Evolutionary conservation across 495 filamentous ascomycete genomes (phyloP), one percentile per base, ranked within the genome.

Genomic region (Aspergillus ellipticus): DNA sequence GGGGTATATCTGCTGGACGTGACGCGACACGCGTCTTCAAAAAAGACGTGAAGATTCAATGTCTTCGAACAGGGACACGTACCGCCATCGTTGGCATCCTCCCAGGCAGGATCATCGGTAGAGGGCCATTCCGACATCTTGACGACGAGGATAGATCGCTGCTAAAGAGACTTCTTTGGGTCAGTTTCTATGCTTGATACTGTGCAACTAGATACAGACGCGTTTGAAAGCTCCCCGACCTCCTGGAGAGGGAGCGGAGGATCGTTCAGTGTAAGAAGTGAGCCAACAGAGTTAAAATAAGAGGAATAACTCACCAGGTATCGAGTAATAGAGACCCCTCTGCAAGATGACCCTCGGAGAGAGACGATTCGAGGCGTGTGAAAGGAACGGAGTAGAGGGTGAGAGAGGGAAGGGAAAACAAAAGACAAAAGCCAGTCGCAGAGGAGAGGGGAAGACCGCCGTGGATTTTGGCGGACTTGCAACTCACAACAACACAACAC

Each of bases 391-490:
- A 22, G n/a, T 17, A 29, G 22, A 3, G 15, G 21, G 35, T 42
- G 45, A 35, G 6, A 9, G 20, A 43, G 29, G 41, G 31, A 48
- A 31, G 24, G 39, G 35, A 56, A 7, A 4, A 47, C 28, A 50
- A 24, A 26, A 42, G 16, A 11, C 11, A 39, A n/a, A 13, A 13
- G 35, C 9, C 31, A 24, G 31, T 11, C n/a, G 53, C 16, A 33
- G 43, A 28, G 19, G 26, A 51, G 47, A 41, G 54, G 43, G 46
- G 46, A 48, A n/a, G n/a, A n/a, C n/a, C n/a, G n/a, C n/a, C n/a
- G n/a, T n/a, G n/a, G n/a, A n/a, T n/a, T n/a, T n/a, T n/a, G n/a
- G n/a, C n/a, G n/a, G n/a, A n/a, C n/a, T n/a, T 37, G 49, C 49
- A 51, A 51, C 39, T 33, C 31, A n/a, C 1, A 13, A 33, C 31